phyloP scores from a whole-genome alignment of 306 rosid genomes.

The Castanospermum australe region DNA sequence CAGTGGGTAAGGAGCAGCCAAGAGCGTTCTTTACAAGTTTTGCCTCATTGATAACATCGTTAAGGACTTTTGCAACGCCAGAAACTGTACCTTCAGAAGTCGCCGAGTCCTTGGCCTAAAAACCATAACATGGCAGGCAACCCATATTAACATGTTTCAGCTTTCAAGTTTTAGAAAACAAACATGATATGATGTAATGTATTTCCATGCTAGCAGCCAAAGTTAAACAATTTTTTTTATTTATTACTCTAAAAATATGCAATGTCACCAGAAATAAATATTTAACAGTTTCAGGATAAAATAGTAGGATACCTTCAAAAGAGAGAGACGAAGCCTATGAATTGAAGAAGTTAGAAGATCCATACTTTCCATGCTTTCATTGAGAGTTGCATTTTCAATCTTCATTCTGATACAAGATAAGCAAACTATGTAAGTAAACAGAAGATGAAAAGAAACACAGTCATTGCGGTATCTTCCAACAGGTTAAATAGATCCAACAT shows the following conservation, averaged over 20 bases:
- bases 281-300: no score
- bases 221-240: not conserved
- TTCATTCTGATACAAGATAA: conserved; percentile 38
- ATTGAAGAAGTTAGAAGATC: conserved; percentile 55
- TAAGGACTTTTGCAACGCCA: conserved; percentile 45
- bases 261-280: no score
- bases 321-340: conserved; percentile 64
- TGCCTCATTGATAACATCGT: conserved; percentile 60
- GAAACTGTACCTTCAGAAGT: conserved; percentile 43
- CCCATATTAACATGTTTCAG: conserved; percentile 18
- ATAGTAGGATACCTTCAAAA: conserved; percentile 42
- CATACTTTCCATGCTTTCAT: conserved; percentile 60
- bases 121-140: conserved; percentile 24
- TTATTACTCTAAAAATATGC: not conserved
- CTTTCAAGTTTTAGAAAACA: conserved; percentile 22
- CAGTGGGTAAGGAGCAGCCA: conserved; percentile 77
- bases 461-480: not conserved
- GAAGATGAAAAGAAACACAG: not conserved
- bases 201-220: conserved; percentile 12
- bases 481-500: not conserved
- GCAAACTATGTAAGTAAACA: not conserved
- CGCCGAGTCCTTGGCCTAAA: conserved; percentile 61
- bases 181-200: not conserved
- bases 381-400: conserved; percentile 63
- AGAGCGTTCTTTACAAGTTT: conserved; percentile 90